phyloP scores from a whole-genome alignment of 495 filamentous ascomycete genomes.

The Penicillium goetzii region DNA sequence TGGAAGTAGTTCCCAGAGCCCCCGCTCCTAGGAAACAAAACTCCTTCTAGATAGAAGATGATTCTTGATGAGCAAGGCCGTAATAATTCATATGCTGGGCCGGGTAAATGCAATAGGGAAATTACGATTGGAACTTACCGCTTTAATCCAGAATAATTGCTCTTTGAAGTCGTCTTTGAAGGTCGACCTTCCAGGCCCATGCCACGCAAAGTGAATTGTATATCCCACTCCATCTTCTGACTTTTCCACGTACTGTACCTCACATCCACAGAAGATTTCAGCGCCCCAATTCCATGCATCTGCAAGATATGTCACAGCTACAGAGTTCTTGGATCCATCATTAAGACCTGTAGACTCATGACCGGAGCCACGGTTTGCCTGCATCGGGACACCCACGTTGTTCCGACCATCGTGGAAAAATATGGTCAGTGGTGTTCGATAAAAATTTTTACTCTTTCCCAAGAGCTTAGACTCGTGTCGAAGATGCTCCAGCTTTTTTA shows the following conservation, averaged over 20 bases:
- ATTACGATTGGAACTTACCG: slow-evolving; percentile 45
- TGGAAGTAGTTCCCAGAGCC: not conserved
- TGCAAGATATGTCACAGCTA: slow-evolving; percentile 67
- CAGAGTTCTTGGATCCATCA: slow-evolving; percentile 68
- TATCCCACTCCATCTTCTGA: slow-evolving; percentile 56
- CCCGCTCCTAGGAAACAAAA: not conserved
- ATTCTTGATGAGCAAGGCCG: not conserved
- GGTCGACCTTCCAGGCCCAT: slow-evolving; percentile 58
- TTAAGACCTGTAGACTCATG: slow-evolving; percentile 67
- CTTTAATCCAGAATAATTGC: slow-evolving; percentile 71
- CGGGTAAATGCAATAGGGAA: not conserved
- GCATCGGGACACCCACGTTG: slow-evolving; percentile 64
- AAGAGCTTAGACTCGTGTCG: slow-evolving; percentile 57
- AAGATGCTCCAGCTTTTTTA: slow-evolving; percentile 61
- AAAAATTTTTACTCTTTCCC: slow-evolving; percentile 56
- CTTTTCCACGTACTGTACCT: slow-evolving; percentile 67
- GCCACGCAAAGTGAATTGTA: slow-evolving; percentile 67
- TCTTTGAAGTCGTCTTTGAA: slow-evolving; percentile 61
- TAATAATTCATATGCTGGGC: not conserved
- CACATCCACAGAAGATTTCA: slow-evolving; percentile 73
- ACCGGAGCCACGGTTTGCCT: slow-evolving; percentile 59
- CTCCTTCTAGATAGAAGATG: not conserved
- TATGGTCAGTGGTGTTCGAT: slow-evolving; percentile 62
- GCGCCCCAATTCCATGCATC: slow-evolving; percentile 79
- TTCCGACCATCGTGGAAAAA: slow-evolving; percentile 63